Evolutionary conservation across 331 rosid species (phyloP).

Genomic region (Malus hybrid): DNA sequence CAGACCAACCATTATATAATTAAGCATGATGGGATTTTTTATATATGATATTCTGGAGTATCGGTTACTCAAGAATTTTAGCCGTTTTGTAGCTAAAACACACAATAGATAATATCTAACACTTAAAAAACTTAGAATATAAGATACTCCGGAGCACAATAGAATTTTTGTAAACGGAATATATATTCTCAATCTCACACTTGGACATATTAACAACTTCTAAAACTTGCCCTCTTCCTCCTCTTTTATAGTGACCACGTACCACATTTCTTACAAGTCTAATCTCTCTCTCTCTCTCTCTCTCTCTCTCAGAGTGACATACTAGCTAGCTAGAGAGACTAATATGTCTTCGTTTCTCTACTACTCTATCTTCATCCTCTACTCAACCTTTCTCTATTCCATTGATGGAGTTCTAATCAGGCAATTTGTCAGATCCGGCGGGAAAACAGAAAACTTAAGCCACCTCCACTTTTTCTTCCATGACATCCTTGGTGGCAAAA

Average conservation of each 20-base stretch:
- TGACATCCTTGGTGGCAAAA: conserved; percentile 27
- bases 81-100: not conserved
- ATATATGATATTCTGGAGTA: too few relatives aligned
- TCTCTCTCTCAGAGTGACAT: not conserved
- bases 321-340: too few relatives aligned
- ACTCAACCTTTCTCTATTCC: conserved; percentile 1
- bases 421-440: conserved; percentile 7
- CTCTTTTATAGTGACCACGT: not conserved
- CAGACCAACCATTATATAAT: not conserved
- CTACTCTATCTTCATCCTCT: conserved; percentile 12
- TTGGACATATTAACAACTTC: not conserved
- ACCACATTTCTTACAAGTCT: not conserved
- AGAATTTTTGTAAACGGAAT: not conserved
- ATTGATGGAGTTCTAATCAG: conserved; percentile 26
- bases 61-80: too few relatives aligned
- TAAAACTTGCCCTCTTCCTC: not conserved
- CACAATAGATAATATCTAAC: too few relatives aligned
- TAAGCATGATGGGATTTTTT: not conserved
- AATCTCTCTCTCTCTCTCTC: too few relatives aligned
- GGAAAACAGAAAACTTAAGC: conserved; percentile 14
- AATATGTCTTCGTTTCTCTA: conserved; percentile 21
- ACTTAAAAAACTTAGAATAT: too few relatives aligned
- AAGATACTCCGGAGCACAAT: too few relatives aligned
- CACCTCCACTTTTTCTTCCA: conserved; percentile 55
- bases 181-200: not conserved